A percentile compares a stretch with the other conserved stretches of the same genome.
These are phyloP conservation scores for Botryosphaeria dothidea DNA, from an alignment of 2,329 filamentous ascomycete genomes.

Conservation along the genomic window DNA sequence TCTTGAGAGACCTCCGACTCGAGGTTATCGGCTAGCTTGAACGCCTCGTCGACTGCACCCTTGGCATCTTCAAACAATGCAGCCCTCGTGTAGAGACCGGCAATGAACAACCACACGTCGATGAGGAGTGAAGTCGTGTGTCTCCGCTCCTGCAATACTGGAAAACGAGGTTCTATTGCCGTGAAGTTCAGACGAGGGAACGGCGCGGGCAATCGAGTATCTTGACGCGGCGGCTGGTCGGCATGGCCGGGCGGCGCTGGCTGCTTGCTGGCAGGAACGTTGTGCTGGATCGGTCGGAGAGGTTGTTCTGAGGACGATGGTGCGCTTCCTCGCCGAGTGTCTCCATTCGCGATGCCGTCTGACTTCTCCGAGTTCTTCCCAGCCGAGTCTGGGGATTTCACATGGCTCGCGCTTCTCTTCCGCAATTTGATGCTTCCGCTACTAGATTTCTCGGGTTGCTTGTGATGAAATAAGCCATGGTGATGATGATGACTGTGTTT, in stretches of 20 bases:
- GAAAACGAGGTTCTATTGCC: slow-evolving; percentile 50
- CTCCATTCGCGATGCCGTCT: slow-evolving; percentile 3
- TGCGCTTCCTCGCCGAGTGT: slow-evolving; percentile 9
- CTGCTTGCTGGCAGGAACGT: slow-evolving; percentile 34
- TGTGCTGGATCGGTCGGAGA: slow-evolving; percentile 43
- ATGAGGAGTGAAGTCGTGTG: slow-evolving; percentile 63
- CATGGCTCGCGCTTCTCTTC: slow-evolving; percentile 34
- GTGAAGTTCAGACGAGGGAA: slow-evolving; percentile 37
- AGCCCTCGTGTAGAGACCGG: slow-evolving; percentile 82
- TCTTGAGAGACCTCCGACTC: slow-evolving; percentile 67
- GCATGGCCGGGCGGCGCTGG: slow-evolving; percentile 42
- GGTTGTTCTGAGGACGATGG: slow-evolving; percentile 32
- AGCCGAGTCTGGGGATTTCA: slow-evolving; percentile 36
- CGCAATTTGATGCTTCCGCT: slow-evolving; percentile 39
- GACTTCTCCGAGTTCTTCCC: slow-evolving; percentile 22
- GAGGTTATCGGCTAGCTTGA: slow-evolving; percentile 70
- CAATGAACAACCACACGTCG: slow-evolving; percentile 87
- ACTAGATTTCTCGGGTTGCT: slow-evolving; percentile 37
- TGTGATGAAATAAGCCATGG: slow-evolving; percentile 33
- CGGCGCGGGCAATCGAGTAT: slow-evolving; percentile 44
- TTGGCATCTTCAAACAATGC: slow-evolving; percentile 76
- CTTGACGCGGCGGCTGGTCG: slow-evolving; percentile 45
- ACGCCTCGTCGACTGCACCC: slow-evolving; percentile 78
- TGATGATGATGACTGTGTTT: slow-evolving; percentile 36
- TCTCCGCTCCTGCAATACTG: slow-evolving; percentile 52